Conservation (phyloP, 345 rosid genomes). For the Sisymbrium altissimum region DNA sequence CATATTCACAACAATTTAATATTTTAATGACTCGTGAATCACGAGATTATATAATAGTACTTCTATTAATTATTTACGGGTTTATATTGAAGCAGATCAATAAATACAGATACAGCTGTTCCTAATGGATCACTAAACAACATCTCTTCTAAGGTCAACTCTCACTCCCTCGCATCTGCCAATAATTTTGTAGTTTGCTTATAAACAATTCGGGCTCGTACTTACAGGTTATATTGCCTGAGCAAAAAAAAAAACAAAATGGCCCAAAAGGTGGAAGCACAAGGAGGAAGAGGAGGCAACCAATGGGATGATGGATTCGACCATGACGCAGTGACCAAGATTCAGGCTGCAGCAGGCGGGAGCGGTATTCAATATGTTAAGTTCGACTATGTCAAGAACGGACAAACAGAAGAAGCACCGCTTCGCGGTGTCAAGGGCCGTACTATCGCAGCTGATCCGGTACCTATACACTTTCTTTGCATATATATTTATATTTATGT, state of each 20-base stretch:
- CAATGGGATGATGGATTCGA: constrained; percentile 23
- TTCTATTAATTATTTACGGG: background rate
- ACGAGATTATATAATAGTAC: background rate
- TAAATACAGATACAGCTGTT: background rate
- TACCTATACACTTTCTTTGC: too few relatives aligned
- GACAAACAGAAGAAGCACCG: background rate
- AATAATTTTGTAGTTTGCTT: background rate
- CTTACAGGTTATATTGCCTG: background rate
- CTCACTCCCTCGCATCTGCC: background rate
- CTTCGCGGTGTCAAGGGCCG: constrained; percentile 15
- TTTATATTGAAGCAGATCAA: background rate
- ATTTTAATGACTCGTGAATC: background rate
- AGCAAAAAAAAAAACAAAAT: background rate
- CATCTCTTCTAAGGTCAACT: background rate
- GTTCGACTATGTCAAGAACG: constrained; percentile 18
- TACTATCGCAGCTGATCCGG: background rate
- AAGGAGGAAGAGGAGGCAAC: constrained; percentile 17
- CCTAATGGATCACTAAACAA: background rate
- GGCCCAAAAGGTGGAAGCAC: constrained; percentile 12
- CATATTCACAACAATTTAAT: background rate
- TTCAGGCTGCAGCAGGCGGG: background rate
- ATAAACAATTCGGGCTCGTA: background rate
- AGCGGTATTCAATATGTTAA: constrained; percentile 3
- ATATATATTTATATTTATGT: too few relatives aligned
- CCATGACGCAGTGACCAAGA: constrained; percentile 14